These are phyloP conservation scores for Sergeia podlipaevii DNA, from an alignment of 208 protist species.

Conservation along the genomic window DNA sequence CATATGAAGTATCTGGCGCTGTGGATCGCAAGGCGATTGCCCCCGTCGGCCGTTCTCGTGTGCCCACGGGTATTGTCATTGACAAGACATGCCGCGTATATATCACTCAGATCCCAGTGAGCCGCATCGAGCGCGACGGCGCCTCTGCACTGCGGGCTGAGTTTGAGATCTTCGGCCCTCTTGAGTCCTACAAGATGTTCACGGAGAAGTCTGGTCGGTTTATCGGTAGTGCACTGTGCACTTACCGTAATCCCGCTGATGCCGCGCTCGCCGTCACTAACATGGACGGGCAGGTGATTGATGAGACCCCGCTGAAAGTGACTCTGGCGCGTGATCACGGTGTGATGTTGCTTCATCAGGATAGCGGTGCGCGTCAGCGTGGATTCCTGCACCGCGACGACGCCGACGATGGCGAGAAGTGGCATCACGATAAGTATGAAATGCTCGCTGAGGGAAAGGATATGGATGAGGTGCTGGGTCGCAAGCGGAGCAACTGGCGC, in stretches of 20 bases:
- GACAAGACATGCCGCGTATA: slow-evolving; percentile 85
- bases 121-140: slow-evolving; percentile 80
- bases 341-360: slow-evolving; percentile 63
- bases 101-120: slow-evolving; percentile 83
- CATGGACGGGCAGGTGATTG: slow-evolving; percentile 73
- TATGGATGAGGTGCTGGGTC: slow-evolving; percentile 49
- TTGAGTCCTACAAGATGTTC: slow-evolving; percentile 89
- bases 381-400: slow-evolving; percentile 26
- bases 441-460: slow-evolving; percentile 43
- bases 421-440: slow-evolving; percentile 80
- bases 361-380: slow-evolving; percentile 15
- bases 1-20: slow-evolving; percentile 1
- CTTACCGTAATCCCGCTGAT: slow-evolving; percentile 88
- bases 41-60: slow-evolving; percentile 5
- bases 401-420: slow-evolving; percentile 12
- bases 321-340: slow-evolving; percentile 73
- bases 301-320: slow-evolving; percentile 61
- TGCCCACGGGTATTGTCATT: slow-evolving; percentile 73
- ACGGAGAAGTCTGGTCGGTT: slow-evolving; percentile 83
- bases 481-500: slow-evolving; percentile 10
- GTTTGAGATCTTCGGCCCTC: slow-evolving; percentile 79
- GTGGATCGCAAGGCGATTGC: too few species aligned
- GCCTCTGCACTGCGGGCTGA: slow-evolving; percentile 60
- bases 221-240: slow-evolving; percentile 76
- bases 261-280: slow-evolving; percentile 56